A percentile compares a stretch with the other conserved stretches of the same genome.
Evolutionary conservation across 495 filamentous ascomycete genomes (phyloP).

Genomic region (Neurospora intermedia): DNA sequence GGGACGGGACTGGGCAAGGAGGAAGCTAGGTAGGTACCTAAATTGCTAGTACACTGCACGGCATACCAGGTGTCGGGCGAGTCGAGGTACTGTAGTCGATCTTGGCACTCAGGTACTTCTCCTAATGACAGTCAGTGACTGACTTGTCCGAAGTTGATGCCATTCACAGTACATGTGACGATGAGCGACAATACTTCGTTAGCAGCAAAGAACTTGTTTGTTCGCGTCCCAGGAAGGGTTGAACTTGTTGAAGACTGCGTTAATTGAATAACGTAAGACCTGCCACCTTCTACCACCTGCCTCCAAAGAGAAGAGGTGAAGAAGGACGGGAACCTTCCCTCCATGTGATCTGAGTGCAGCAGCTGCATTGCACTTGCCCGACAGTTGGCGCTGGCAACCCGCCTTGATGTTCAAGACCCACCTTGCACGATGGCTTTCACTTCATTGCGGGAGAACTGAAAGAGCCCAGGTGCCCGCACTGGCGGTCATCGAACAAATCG

Average conservation of each 20-base stretch:
- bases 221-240: neutral
- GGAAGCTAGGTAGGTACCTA: neutral
- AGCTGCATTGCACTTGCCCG: neutral
- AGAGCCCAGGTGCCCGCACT: neutral
- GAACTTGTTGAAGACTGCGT: no score
- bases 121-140: neutral
- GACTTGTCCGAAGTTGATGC: neutral
- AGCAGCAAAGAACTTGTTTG: neutral
- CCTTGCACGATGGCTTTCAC: neutral
- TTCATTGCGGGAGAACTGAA: neutral
- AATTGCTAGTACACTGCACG: neutral
- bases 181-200: neutral
- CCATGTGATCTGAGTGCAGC: neutral
- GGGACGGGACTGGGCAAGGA: neutral
- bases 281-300: no score
- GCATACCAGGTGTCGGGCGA: neutral
- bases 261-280: no score
- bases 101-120: neutral
- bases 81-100: neutral
- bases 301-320: neutral
- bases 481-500: neutral
- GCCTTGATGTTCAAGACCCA: neutral
- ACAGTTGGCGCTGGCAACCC: neutral
- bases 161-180: neutral
- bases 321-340: neutral